Evolutionary conservation across 129 eudicot genomes (phyloP).

Genomic region (Cynara cardunculus): DNA sequence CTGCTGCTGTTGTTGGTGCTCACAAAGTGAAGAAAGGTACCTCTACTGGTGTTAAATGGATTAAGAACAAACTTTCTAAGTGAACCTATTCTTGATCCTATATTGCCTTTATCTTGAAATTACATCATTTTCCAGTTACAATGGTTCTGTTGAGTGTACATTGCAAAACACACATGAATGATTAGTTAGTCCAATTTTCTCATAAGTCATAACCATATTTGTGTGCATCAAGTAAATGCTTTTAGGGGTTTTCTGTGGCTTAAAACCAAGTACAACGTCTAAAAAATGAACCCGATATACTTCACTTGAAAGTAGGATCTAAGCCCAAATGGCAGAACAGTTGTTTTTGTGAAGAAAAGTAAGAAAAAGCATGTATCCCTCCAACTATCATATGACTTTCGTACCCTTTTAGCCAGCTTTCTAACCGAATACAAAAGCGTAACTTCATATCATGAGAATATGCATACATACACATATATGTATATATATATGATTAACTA

Average conservation of each 20-base stretch:
- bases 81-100: conserved; percentile 14
- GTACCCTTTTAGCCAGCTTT: background rate
- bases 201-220: background rate
- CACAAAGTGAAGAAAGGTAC: conserved; percentile 52
- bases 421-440: background rate
- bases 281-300: too few relatives aligned
- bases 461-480: background rate
- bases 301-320: background rate
- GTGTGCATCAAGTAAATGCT: background rate
- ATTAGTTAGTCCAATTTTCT: conserved; percentile 9
- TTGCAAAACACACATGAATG: conserved; percentile 23
- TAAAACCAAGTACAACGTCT: background rate
- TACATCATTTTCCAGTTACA: conserved; percentile 10
- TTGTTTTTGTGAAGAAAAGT: background rate
- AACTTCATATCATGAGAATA: background rate
- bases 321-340: background rate
- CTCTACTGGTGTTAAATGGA: conserved; percentile 45
- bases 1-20: conserved; percentile 47
- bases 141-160: conserved; percentile 16
- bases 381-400: background rate
- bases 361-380: background rate
- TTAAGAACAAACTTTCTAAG: conserved; percentile 44
- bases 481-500: background rate
- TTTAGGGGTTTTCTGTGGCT: background rate
- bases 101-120: conserved; percentile 3